Percentiles rank a stretch among this genome's conserved stretches.
Evolutionary conservation across 177 flowering plant genomes (phyloP).

Genomic region (Vitis hybrid): DNA sequence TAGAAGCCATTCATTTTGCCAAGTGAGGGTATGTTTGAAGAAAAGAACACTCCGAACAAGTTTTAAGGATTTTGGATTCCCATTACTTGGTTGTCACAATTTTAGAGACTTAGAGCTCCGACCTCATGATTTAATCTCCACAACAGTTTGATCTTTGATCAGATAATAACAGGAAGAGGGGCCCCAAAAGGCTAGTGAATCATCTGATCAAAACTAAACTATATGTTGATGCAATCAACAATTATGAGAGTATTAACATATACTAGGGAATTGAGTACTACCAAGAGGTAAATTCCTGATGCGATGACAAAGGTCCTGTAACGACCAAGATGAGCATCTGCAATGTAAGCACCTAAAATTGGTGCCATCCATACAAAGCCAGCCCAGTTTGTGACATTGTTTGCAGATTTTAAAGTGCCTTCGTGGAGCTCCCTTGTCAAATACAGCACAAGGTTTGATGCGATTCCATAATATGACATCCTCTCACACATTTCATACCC

Average conservation of each 20-base stretch:
- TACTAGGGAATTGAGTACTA: slow-evolving; percentile 16
- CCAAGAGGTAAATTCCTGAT: slow-evolving; percentile 45
- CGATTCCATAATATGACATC: slow-evolving; percentile 61
- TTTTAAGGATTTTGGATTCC: too few species aligned
- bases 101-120: too few species aligned
- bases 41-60: too few species aligned
- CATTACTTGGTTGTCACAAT: too few species aligned
- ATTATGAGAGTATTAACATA: background rate
- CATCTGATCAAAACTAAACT: too few species aligned
- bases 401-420: slow-evolving; percentile 54
- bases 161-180: too few species aligned
- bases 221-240: too few species aligned
- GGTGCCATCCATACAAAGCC: slow-evolving; percentile 70
- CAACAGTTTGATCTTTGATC: too few species aligned
- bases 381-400: slow-evolving; percentile 58
- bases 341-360: slow-evolving; percentile 61
- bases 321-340: slow-evolving; percentile 63
- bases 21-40: too few species aligned
- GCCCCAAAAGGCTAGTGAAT: too few species aligned
- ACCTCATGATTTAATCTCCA: too few species aligned
- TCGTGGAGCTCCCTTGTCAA: slow-evolving; percentile 46
- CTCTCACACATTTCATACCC: slow-evolving; percentile 64
- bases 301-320: slow-evolving; percentile 59
- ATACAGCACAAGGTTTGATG: slow-evolving; percentile 50
- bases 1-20: background rate